phyloP scores from a whole-genome alignment of 2,329 filamentous ascomycete species.

The Pseudocercospora eumusae region DNA sequence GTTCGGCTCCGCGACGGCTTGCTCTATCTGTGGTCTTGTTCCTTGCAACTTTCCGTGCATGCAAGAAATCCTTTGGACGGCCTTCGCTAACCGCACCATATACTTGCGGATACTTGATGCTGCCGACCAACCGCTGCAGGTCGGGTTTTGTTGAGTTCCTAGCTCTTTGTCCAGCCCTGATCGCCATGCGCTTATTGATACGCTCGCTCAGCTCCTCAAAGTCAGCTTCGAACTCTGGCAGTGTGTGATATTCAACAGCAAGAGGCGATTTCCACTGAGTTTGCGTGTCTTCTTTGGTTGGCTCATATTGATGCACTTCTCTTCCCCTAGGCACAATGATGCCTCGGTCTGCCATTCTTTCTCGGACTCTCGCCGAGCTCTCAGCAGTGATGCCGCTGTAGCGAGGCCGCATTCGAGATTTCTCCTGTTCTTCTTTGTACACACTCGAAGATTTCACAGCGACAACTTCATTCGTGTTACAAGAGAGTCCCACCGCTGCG shows the following conservation, averaged over 20 bases:
- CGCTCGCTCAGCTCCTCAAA: not conserved
- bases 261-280: not conserved
- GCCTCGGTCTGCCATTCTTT: constrained; percentile 40
- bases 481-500: constrained; percentile 55
- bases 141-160: too few relatives aligned
- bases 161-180: not conserved
- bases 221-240: constrained; percentile 2
- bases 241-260: not conserved
- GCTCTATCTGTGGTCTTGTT: not conserved
- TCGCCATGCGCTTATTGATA: not conserved
- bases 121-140: not conserved
- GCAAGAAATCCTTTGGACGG: not conserved
- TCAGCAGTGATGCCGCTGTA: constrained; percentile 14
- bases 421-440: not conserved
- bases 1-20: not conserved
- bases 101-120: not conserved
- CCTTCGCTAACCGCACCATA: not conserved
- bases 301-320: not conserved
- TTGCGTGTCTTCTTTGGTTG: not conserved
- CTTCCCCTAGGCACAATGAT: constrained; percentile 17
- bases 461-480: constrained; percentile 53
- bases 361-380: constrained; percentile 45
- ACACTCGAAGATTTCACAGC: constrained; percentile 13
- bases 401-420: not conserved
- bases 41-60: not conserved